These are phyloP conservation scores for Flueggea neowawraea DNA, from an alignment of 441 rosid genomes.

Conservation along the genomic window DNA sequence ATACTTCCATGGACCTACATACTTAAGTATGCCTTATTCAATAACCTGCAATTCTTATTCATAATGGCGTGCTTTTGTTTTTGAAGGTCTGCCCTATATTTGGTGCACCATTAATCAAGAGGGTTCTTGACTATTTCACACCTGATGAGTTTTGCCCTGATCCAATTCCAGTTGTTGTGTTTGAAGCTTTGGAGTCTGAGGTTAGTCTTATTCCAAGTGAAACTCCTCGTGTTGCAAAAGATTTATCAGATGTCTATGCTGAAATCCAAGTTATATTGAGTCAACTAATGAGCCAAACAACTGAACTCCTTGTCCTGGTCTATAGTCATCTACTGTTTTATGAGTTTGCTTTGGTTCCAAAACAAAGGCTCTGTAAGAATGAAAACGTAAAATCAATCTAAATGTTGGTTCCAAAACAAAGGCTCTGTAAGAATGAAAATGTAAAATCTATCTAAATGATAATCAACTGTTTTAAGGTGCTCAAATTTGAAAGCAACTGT, in stretches of 20 bases:
- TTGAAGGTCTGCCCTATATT: constrained; percentile 90
- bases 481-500: too few relatives aligned
- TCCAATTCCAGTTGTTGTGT: constrained; percentile 63
- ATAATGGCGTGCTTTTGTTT: constrained; percentile 7
- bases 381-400: too few relatives aligned
- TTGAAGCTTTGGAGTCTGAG: constrained; percentile 72
- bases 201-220: constrained; percentile 30
- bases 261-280: background rate
- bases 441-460: too few relatives aligned
- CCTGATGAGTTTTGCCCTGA: constrained; percentile 95
- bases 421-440: too few relatives aligned
- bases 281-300: too few relatives aligned
- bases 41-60: background rate
- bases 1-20: background rate
- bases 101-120: constrained; percentile 72
- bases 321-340: too few relatives aligned
- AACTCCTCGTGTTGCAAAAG: background rate
- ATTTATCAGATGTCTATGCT: background rate
- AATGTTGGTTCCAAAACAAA: too few relatives aligned
- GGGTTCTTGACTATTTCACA: constrained; percentile 63
- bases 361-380: too few relatives aligned
- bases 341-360: too few relatives aligned
- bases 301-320: too few relatives aligned
- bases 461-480: too few relatives aligned
- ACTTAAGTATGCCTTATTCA: background rate